Conservation (phyloP, 305 asterid species). For the Andrographis paniculata region DNA sequence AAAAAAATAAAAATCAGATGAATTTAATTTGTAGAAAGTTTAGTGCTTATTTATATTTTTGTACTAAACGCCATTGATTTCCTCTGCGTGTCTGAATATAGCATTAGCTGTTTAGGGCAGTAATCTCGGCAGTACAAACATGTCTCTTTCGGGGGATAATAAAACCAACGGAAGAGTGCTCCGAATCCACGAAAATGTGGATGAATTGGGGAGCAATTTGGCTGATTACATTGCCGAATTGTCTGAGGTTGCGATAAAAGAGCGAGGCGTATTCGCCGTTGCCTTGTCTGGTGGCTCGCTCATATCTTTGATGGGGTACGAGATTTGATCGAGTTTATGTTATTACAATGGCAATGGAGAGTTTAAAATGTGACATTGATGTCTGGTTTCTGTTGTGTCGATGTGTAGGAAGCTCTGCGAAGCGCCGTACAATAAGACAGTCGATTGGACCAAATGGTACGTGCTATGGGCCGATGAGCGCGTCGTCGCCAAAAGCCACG, state of each 20-base stretch:
- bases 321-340: slow-evolving; percentile 7
- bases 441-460: slow-evolving; percentile 92
- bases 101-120: no score
- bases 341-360: neutral
- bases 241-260: slow-evolving; percentile 79
- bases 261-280: slow-evolving; percentile 66
- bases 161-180: slow-evolving; percentile 58
- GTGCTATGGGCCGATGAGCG: slow-evolving; percentile 93
- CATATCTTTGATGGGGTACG: slow-evolving; percentile 61
- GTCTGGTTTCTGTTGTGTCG: slow-evolving; percentile 4
- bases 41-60: no score
- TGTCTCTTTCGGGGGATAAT: slow-evolving; percentile 47
- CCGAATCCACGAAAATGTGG: slow-evolving; percentile 55
- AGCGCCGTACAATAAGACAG: slow-evolving; percentile 82
- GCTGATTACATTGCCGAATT: slow-evolving; percentile 83
- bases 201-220: slow-evolving; percentile 58
- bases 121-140: slow-evolving; percentile 1
- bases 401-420: slow-evolving; percentile 73
- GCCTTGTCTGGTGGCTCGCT: slow-evolving; percentile 93
- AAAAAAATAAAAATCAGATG: no score
- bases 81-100: no score
- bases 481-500: slow-evolving; percentile 73
- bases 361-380: neutral
- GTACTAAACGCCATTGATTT: no score
- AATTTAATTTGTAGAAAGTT: no score